These are phyloP conservation scores for Talaromyces sp. DNA, from an alignment of 2,329 filamentous ascomycete genomes.

Conservation along the genomic window DNA sequence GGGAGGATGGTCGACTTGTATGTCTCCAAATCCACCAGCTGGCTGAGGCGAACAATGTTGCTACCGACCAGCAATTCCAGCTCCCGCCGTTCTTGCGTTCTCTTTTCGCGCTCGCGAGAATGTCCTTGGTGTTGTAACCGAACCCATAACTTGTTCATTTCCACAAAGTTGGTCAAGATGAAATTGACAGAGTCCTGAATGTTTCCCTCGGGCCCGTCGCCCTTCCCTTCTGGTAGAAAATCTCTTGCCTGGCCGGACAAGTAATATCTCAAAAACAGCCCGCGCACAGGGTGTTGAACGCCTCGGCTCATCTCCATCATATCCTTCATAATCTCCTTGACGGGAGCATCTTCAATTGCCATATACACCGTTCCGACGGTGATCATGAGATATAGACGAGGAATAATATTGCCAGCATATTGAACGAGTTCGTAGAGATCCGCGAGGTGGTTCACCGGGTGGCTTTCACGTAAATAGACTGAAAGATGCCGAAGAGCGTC, in stretches of 20 bases:
- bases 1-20: conserved; percentile 89
- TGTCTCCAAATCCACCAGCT: conserved; percentile 87
- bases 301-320: conserved; percentile 99
- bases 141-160: conserved; percentile 99
- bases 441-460: conserved; percentile 95
- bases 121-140: conserved; percentile 95
- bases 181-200: conserved; percentile 97
- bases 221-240: conserved; percentile 70
- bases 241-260: conserved; percentile 92
- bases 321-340: conserved; percentile 99
- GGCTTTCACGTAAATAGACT: conserved; percentile 92
- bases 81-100: conserved; percentile 91
- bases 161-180: conserved; percentile 95
- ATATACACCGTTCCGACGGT: conserved; percentile 99
- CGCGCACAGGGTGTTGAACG: conserved; percentile 92
- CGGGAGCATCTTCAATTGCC: conserved; percentile 94
- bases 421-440: conserved; percentile 97
- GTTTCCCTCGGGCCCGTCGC: conserved; percentile 91
- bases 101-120: conserved; percentile 85
- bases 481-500: conserved; percentile 95
- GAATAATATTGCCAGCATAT: conserved; percentile 96
- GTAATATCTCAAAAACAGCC: conserved; percentile 93
- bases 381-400: conserved; percentile 96
- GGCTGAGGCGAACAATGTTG: conserved; percentile 90
- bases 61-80: conserved; percentile 92